Evolutionary conservation across 1,139 yeast genomes (phyloP), one percentile per base, ranked within the genome.

Genomic region (Wickerhamomyces sp.): DNA sequence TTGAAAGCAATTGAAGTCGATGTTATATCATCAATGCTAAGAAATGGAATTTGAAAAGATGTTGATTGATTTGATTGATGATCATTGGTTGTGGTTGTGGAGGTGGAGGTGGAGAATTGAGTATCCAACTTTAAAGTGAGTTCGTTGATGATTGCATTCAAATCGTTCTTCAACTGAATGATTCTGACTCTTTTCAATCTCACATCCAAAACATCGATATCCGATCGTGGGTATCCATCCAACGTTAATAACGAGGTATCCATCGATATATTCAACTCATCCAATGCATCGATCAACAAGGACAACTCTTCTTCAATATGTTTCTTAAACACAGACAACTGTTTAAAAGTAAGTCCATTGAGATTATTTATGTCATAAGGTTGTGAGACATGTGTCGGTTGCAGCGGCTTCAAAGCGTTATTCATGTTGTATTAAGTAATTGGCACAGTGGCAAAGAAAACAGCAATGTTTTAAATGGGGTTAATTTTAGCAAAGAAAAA

Each of bases 221-320:
- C 97, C 13, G 68, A 62, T 25, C 96, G 65, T 0, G 98, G 98
- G 47, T 74, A 91, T 24, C 96, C 96, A 50, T 89, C 95, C 0
- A 51, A 42, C 0, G 83, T 72, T 3, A 83, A 57, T 45, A 89
- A 61, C 0, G 78, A 66, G 0, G 93, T 78, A 15, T 69, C 58
- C 88, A 87, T 77, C 43, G 71, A 75, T 2, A 71, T 59, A 28
- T 64, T 63, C 40, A 49, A 26, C 14, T 21, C 30, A 15, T 20
- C 17, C n/a, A 36, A 36, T 33, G 28, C 30, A 35, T 44, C 13
- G 1, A 39, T 37, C 12, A 43, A 35, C 11, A 29, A 16, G 15
- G 32, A 38, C 14, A 50, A 39, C 14, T 45, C 46, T 5, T 40
- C 28, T 20, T 51, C 55, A 9, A 48, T 40, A 26, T 38, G 38